Evolutionary conservation across 2,329 filamentous ascomycete species (phyloP), one percentile per base, ranked within the genome.

Genomic region (Dactylellina leptospora): DNA sequence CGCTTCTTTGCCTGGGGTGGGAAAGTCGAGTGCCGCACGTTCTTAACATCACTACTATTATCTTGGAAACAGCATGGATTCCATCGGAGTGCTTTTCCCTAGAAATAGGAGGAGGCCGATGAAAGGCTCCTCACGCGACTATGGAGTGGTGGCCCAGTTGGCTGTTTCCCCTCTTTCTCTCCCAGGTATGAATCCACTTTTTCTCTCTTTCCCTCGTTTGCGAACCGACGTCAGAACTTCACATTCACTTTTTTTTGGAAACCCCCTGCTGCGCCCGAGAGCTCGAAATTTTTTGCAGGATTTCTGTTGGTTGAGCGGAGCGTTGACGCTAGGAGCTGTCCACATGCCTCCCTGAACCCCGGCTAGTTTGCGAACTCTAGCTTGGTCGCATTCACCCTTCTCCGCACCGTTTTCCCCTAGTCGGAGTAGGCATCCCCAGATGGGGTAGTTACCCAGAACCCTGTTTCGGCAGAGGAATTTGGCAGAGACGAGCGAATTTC

Each of bases 161-260:
- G 36, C 20, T 27, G 25, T 36, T n/a, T 47, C 62, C 62, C 62
- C 62, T 60, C 59, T 60, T 64, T 60, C 59, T 59, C 59, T 60
- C 25, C 68, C 53, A 72, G 59, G 68, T 72, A 72, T 51, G 56
- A 59, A 59, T 63, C 45, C 51, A 58, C 53, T 60, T 68, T 64
- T 53, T 48, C 38, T 23, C 22, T 36, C 16, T 18, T 10, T 20
- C 38, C 44, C 22, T 47, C 54, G 30, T 22, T 8, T 56, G 54
- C 33, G 30, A n/a, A n/a, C n/a, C n/a, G 51, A 66, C 51, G 42
- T 66, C 61, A 66, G 50, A 42, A 25, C 45, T 56, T 50, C 28
- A 4, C 36, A 33, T 58, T 58, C 42, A 30, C 54, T 18, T 30
- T 11, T 25, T 44, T 56, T 58, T 33, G 11, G 4, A n/a, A 27